Conservation (phyloP, 2,329 filamentous ascomycete genomes). For the Ustilaginoidea virens region DNA sequence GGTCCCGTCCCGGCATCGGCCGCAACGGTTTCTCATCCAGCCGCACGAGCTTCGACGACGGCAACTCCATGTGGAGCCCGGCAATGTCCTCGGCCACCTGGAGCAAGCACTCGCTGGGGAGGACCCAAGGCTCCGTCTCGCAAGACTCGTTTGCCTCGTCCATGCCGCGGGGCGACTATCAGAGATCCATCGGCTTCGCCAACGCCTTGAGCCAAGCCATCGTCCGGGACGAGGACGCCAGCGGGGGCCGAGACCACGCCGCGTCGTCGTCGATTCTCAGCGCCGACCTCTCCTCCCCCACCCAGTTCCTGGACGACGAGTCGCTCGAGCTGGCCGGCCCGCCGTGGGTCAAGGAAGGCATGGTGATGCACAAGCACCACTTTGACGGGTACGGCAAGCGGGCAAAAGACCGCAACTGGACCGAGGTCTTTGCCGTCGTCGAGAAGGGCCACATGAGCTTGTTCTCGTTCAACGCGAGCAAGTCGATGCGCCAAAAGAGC, state of each 20-base stretch:
- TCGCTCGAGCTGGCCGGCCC: conserved; percentile 80
- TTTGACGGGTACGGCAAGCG: conserved; percentile 82
- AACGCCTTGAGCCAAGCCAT: conserved; percentile 95
- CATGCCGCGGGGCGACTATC: conserved; percentile 65
- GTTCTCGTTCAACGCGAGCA: conserved; percentile 81
- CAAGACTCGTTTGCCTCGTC: conserved; percentile 77
- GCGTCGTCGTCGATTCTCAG: conserved; percentile 36
- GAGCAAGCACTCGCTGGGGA: conserved; percentile 86
- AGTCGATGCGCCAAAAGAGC: conserved; percentile 55
- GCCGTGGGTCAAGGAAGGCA: conserved; percentile 97
- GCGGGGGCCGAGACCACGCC: conserved; percentile 31
- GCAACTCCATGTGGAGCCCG: conserved; percentile 81
- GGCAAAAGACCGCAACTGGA: conserved; percentile 89
- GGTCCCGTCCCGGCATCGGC: conserved; percentile 60
- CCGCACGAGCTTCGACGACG: conserved; percentile 85
- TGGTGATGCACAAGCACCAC: conserved; percentile 92
- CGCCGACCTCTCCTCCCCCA: conserved; percentile 39
- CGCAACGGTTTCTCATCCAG: conserved; percentile 76
- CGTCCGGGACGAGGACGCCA: conserved; percentile 68
- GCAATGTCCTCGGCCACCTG: conserved; percentile 75
- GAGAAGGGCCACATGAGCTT: conserved; percentile 89
- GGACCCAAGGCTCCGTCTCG: conserved; percentile 81
- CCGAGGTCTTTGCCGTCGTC: conserved; percentile 87
- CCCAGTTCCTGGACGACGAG: conserved; percentile 76
- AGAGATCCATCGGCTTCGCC: conserved; percentile 93